Conservation (phyloP, 257 asterid species). For the Leonotis leonurus region DNA sequence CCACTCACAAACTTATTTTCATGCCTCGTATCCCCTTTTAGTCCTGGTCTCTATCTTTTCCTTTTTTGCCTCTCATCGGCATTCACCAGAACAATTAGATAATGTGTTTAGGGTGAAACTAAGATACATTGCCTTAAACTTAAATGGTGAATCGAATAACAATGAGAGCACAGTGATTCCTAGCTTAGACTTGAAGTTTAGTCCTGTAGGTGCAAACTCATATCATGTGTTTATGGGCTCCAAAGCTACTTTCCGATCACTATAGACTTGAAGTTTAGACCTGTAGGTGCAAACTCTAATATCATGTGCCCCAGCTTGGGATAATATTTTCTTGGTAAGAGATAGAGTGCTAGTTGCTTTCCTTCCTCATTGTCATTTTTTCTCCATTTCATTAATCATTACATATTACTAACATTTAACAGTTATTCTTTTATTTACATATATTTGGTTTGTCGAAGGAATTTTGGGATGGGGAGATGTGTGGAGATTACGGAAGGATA, state of each 20-base stretch:
- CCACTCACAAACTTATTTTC: background rate
- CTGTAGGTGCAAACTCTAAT: background rate
- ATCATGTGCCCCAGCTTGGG: background rate
- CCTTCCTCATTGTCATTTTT: background rate
- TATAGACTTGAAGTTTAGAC: background rate
- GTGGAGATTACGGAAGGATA: background rate
- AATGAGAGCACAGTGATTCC: background rate
- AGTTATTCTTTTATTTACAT: too few species aligned
- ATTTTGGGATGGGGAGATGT: background rate
- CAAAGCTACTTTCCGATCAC: background rate
- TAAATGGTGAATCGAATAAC: background rate
- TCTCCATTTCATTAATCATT: background rate
- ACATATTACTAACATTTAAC: too few species aligned
- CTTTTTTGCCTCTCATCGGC: background rate
- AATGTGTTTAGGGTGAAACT: background rate
- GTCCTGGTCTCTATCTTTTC: background rate
- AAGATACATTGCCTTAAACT: background rate
- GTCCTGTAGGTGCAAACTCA: too few species aligned
- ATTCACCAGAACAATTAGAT: background rate
- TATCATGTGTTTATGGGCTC: background rate
- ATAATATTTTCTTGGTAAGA: constrained; percentile 3
- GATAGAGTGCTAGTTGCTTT: background rate
- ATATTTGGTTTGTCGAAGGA: background rate
- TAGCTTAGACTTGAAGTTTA: too few species aligned
- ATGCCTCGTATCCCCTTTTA: background rate